Base-by-base conservation (phyloP, 2,329 filamentous ascomycete genomes). In the Rhynchosporium secalis region DNA sequence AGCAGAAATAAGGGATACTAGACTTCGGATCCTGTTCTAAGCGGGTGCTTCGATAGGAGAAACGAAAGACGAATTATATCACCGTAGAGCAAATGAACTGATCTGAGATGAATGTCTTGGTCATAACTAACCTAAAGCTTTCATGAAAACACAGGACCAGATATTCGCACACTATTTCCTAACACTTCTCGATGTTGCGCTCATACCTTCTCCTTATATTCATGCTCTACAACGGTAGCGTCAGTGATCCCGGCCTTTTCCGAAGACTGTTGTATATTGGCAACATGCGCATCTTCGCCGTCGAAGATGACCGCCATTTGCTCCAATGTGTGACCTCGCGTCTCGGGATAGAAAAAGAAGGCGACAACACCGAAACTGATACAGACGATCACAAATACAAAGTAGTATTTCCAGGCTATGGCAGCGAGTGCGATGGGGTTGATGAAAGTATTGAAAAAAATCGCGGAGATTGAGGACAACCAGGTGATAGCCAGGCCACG, bases 391-490 rank as follows among this genome's bases (percentile, higher is more conserved):
- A 68, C 48, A 26, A 60, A 69, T 2, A 69, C 59, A 10, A 69
- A 59, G 41, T 68, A 69, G 26, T 65, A 76, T 56, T 72, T 75
- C 75, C 75, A 76, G 12, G 64, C 64, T 47, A 79, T 78, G 15
- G 69, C 71, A 2, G 74, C 65, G 31, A 81, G 66, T 15, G 75
- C 79, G 47, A 81, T 76, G 0, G 79, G 78, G 64, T 80, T 81
- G 58, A 79, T 76, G 55, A 77, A 81, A 1, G 74, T 76, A 60
- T 79, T 80, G 72, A 79, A 78, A 74, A 82, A 51, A n/a, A 60
- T 79, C 80, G 72, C 79, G 78, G 74, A 83, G 31, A 51, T 26
- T 31, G 31, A 6, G 15, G 10, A 52, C 9, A 54, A 40, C 13
- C 46, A 46, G 15, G 76, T 74, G 43, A 81, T 66, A 4, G 77